A percentile compares a stretch with the other conserved stretches of the same genome.
Conservation (phyloP, 345 rosid genomes). For the Punica granatum region DNA sequence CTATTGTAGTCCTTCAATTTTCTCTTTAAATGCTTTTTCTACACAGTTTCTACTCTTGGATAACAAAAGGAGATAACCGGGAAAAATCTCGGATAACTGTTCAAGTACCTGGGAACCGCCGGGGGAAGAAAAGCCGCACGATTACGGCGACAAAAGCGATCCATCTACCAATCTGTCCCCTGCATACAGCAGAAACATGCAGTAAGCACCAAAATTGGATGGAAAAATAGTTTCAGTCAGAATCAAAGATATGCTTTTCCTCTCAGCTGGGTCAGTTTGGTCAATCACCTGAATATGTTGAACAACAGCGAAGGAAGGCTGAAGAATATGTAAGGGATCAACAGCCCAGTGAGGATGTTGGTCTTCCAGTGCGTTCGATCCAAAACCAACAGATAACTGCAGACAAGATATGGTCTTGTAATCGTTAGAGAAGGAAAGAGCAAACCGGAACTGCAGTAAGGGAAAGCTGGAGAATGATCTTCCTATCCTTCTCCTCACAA, state of each 20-base stretch:
- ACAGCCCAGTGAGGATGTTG: slow-evolving; percentile 80
- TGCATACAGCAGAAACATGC: slow-evolving; percentile 16
- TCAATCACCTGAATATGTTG: slow-evolving; percentile 57
- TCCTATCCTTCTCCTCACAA: too few relatives aligned
- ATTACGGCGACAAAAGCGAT: slow-evolving; percentile 73
- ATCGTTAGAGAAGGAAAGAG: neutral
- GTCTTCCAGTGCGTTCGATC: slow-evolving; percentile 96
- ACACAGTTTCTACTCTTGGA: neutral
- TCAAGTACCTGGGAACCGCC: slow-evolving; percentile 61
- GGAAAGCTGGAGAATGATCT: neutral
- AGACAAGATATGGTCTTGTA: slow-evolving; percentile 9
- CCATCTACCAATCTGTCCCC: slow-evolving; percentile 95
- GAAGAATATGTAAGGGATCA: slow-evolving; percentile 86
- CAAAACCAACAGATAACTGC: slow-evolving; percentile 79
- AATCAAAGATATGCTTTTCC: neutral
- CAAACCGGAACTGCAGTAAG: neutral
- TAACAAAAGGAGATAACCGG: neutral
- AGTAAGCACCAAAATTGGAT: neutral
- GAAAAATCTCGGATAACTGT: neutral
- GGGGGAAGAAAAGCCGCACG: slow-evolving; percentile 69
- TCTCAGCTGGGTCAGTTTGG: neutral
- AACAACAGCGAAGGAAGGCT: slow-evolving; percentile 69
- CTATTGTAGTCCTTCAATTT: too few relatives aligned
- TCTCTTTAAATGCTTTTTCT: neutral
- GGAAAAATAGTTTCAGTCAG: neutral